These are phyloP conservation scores for Melastoma malabathricum DNA, from an alignment of 345 rosid species.

Conservation along the genomic window DNA sequence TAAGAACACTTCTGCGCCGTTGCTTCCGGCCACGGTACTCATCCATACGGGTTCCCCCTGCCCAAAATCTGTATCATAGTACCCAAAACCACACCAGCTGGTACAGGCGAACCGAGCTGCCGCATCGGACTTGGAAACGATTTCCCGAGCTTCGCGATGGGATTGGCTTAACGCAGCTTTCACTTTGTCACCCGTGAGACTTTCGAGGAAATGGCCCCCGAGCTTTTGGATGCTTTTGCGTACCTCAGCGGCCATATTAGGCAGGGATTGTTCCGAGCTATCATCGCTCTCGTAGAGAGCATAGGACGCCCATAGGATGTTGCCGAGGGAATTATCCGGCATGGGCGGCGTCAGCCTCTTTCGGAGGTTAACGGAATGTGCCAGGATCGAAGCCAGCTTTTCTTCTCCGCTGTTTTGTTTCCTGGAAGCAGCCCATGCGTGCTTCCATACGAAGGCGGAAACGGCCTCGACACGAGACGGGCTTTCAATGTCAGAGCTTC, in stretches of 20 bases:
- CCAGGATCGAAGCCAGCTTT: slow-evolving; percentile 17
- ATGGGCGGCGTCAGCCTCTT: slow-evolving; percentile 11
- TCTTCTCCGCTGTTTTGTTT: slow-evolving; percentile 7
- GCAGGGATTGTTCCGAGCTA: slow-evolving; percentile 16
- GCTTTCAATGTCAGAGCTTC: slow-evolving; percentile 14
- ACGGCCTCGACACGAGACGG: slow-evolving; percentile 41
- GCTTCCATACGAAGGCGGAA: slow-evolving; percentile 33
- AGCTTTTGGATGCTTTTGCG: slow-evolving; percentile 7
- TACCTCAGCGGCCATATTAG: slow-evolving; percentile 12
- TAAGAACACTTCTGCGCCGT: background rate
- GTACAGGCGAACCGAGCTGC: slow-evolving; percentile 9
- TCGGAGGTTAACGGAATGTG: slow-evolving; percentile 25
- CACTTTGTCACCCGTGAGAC: slow-evolving; percentile 9
- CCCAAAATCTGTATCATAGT: slow-evolving; percentile 19
- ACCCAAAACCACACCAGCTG: slow-evolving; percentile 12
- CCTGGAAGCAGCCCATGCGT: slow-evolving; percentile 16
- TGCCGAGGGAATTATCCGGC: slow-evolving; percentile 25
- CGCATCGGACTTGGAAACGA: background rate
- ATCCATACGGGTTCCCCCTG: slow-evolving; percentile 21
- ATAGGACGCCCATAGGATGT: slow-evolving; percentile 20
- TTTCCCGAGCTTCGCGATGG: slow-evolving; percentile 7
- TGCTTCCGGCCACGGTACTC: background rate
- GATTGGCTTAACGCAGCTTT: background rate
- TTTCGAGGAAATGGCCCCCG: slow-evolving; percentile 9
- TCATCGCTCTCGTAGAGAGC: slow-evolving; percentile 9